Percentiles rank a stretch among this genome's conserved stretches.
phyloP scores from a whole-genome alignment of 2,329 filamentous ascomycete species.

The Bertia moriformis region DNA sequence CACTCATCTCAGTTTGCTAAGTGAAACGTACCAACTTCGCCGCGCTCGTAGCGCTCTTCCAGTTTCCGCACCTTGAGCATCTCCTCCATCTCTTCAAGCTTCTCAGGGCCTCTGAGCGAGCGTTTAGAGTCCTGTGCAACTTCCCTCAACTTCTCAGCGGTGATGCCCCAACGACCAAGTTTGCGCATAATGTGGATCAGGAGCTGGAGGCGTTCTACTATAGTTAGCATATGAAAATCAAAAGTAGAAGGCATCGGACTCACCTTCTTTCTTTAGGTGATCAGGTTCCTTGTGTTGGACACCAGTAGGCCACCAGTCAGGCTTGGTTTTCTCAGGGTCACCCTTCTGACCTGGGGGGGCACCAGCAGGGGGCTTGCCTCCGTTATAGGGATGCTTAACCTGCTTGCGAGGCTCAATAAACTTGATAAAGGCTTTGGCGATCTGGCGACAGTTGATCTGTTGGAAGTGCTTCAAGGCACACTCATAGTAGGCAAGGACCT shows the following conservation, averaged over 20 bases:
- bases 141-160: background rate
- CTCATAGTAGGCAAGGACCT: conserved; percentile 21
- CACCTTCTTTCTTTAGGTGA: conserved; percentile 28
- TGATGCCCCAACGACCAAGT: background rate
- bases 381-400: conserved; percentile 29
- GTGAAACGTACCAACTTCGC: conserved; percentile 1
- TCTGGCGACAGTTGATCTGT: conserved; percentile 25
- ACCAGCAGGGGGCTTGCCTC: conserved; percentile 15
- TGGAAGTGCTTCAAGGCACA: conserved; percentile 23
- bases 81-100: background rate
- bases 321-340: conserved; percentile 26
- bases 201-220: background rate
- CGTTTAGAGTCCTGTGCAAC: background rate
- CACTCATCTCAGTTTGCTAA: no score
- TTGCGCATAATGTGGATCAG: conserved; percentile 1
- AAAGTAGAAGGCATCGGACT: conserved; percentile 8
- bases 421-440: conserved; percentile 28
- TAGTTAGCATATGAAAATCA: background rate
- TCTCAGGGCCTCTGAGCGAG: background rate
- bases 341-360: conserved; percentile 18
- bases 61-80: background rate
- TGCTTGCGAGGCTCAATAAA: conserved; percentile 29
- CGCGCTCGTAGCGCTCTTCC: background rate
- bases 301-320: conserved; percentile 24
- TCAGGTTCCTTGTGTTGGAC: conserved; percentile 31